These are phyloP conservation scores for Achaetomium macrosporum DNA, from an alignment of 2,329 filamentous ascomycete genomes.

Conservation along the genomic window DNA sequence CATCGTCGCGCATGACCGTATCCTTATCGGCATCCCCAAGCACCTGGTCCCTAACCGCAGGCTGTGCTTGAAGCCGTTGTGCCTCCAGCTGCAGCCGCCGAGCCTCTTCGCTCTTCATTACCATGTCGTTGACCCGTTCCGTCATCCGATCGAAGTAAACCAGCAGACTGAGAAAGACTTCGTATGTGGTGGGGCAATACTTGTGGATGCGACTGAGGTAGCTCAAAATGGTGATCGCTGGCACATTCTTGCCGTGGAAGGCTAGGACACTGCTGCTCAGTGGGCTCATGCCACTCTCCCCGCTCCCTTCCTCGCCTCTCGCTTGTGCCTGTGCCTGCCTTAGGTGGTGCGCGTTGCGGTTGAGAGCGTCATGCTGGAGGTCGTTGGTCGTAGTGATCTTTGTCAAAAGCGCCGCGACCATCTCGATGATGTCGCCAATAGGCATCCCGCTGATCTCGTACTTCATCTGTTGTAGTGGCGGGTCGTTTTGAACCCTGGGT, in stretches of 20 bases:
- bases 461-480: slow-evolving; percentile 51
- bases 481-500: slow-evolving; percentile 45
- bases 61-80: slow-evolving; percentile 15
- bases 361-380: slow-evolving; percentile 82
- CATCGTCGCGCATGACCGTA: slow-evolving; percentile 37
- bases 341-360: slow-evolving; percentile 60
- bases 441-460: slow-evolving; percentile 99
- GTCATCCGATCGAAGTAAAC: slow-evolving; percentile 99
- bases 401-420: slow-evolving; percentile 92
- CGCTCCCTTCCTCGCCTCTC: slow-evolving; percentile 19
- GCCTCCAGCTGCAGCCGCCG: slow-evolving; percentile 34
- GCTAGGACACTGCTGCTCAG: slow-evolving; percentile 69
- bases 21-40: slow-evolving; percentile 25
- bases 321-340: slow-evolving; percentile 42
- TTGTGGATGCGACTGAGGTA: slow-evolving; percentile 96
- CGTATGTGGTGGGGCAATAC: slow-evolving; percentile 97
- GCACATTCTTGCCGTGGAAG: slow-evolving; percentile 97
- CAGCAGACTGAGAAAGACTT: slow-evolving; percentile 89
- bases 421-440: slow-evolving; percentile 94
- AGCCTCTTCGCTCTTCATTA: slow-evolving; percentile 60
- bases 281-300: slow-evolving; percentile 45
- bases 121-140: slow-evolving; percentile 81
- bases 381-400: slow-evolving; percentile 98
- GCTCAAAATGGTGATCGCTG: slow-evolving; percentile 92
- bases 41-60: slow-evolving; percentile 4